Conservation (phyloP, 1,284 basidiomycete species). For the Earliella scabrosa region DNA sequence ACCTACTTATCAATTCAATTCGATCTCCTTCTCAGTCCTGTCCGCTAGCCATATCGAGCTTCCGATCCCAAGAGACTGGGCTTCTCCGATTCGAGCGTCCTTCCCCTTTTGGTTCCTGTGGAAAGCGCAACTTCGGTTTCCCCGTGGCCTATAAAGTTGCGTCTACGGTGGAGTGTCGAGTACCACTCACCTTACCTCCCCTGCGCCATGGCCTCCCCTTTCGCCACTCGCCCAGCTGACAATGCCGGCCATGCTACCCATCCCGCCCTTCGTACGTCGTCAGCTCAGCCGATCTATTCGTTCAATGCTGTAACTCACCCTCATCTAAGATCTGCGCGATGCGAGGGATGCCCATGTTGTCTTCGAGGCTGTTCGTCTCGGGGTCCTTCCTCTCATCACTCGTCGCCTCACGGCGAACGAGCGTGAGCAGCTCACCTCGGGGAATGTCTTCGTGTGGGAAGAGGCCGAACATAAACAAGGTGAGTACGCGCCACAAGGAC, state of each 20-base stretch:
- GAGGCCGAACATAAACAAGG: slow-evolving; percentile 72
- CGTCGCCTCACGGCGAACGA: slow-evolving; percentile 69
- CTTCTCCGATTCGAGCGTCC: slow-evolving; percentile 29
- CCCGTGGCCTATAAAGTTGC: slow-evolving; percentile 33
- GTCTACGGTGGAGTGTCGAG: slow-evolving; percentile 22
- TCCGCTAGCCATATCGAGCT: slow-evolving; percentile 23
- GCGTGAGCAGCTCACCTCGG: slow-evolving; percentile 67
- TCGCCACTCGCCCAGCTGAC: slow-evolving; percentile 20
- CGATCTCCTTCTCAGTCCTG: slow-evolving; percentile 24
- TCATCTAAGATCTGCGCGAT: slow-evolving; percentile 60
- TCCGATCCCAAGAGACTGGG: slow-evolving; percentile 25
- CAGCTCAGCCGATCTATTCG: background rate
- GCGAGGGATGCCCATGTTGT: slow-evolving; percentile 64
- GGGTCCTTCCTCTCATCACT: slow-evolving; percentile 70
- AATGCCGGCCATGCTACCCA: slow-evolving; percentile 31
- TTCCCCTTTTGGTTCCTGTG: slow-evolving; percentile 34
- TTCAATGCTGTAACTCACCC: background rate
- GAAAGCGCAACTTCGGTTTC: slow-evolving; percentile 28
- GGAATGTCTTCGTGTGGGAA: slow-evolving; percentile 83
- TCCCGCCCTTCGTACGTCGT: slow-evolving; percentile 35
- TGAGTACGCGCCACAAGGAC: slow-evolving; percentile 13
- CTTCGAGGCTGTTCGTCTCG: slow-evolving; percentile 74
- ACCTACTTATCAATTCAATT: slow-evolving; percentile 21
- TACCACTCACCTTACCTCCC: slow-evolving; percentile 18
- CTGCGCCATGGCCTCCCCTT: slow-evolving; percentile 24